These are phyloP conservation scores for Diaporthe vaccinii DNA, from an alignment of 2,329 filamentous ascomycete species.

Conservation along the genomic window DNA sequence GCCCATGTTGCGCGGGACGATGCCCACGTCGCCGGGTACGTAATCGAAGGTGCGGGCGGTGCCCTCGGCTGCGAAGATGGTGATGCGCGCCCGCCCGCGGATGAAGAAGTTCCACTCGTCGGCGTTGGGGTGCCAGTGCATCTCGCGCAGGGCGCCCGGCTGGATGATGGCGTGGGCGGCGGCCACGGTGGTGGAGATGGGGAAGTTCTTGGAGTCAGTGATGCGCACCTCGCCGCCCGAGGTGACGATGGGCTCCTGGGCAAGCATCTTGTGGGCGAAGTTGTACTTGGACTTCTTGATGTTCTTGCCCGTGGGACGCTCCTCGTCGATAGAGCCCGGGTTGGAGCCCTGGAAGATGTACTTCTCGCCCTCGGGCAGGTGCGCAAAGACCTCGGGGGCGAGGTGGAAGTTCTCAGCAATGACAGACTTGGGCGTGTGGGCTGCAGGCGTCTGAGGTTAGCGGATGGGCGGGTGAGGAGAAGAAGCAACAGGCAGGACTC, in stretches of 20 bases:
- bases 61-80: constrained; percentile 79
- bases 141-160: constrained; percentile 80
- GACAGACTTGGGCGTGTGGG: constrained; percentile 79
- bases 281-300: constrained; percentile 77
- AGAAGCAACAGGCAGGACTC: constrained; percentile 44
- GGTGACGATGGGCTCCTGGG: constrained; percentile 74
- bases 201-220: constrained; percentile 82
- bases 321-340: constrained; percentile 75
- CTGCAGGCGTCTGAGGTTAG: constrained; percentile 48
- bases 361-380: constrained; percentile 76
- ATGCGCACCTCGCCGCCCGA: constrained; percentile 81
- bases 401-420: constrained; percentile 83
- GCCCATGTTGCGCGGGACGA: constrained; percentile 82
- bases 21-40: constrained; percentile 79
- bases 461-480: no score
- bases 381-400: constrained; percentile 76
- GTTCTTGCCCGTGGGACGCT: constrained; percentile 70
- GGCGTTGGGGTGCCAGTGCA: constrained; percentile 86
- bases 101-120: constrained; percentile 89
- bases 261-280: constrained; percentile 80
- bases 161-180: constrained; percentile 80
- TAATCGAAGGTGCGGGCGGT: constrained; percentile 83
- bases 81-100: constrained; percentile 77
- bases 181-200: constrained; percentile 79
- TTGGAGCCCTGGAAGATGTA: constrained; percentile 82